These are phyloP conservation scores for Hypoxylon trugodes DNA, from an alignment of 495 filamentous ascomycete species.

Conservation along the genomic window DNA sequence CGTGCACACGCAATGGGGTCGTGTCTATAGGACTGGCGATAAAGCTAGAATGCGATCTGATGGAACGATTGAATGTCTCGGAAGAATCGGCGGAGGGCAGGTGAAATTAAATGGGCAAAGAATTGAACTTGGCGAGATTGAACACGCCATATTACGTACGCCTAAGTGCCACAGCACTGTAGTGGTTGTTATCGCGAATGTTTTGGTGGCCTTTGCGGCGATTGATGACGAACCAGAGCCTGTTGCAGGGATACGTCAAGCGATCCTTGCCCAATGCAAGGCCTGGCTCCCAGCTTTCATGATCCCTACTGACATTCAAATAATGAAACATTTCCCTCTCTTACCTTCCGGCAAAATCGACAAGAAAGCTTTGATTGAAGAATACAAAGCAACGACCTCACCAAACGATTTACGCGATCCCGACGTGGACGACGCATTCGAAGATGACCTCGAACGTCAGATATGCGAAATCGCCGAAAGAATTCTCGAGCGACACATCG, in stretches of 20 bases:
- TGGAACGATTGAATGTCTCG: conserved; percentile 81
- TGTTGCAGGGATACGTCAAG: conserved; percentile 29
- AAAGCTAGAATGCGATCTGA: conserved; percentile 72
- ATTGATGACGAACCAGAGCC: conserved; percentile 46
- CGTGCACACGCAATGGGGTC: conserved; percentile 61
- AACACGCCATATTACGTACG: conserved; percentile 68
- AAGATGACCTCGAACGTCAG: conserved; percentile 51
- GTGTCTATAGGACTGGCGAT: conserved; percentile 87
- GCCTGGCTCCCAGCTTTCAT: conserved; percentile 80
- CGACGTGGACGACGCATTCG: conserved; percentile 22
- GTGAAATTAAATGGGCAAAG: conserved; percentile 85
- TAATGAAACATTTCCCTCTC: conserved; percentile 68
- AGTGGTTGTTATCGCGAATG: conserved; percentile 65
- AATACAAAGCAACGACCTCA: conserved; percentile 54
- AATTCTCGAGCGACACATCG: conserved; percentile 55
- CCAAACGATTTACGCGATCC: too few relatives aligned
- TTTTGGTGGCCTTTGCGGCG: conserved; percentile 74
- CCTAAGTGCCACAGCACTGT: conserved; percentile 62
- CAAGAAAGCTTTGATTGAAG: conserved; percentile 65
- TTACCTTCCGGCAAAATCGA: conserved; percentile 84
- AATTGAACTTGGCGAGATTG: conserved; percentile 84
- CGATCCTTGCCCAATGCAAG: conserved; percentile 65
- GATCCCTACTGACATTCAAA: conserved; percentile 74
- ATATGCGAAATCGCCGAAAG: conserved; percentile 58
- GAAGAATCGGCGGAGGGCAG: conserved; percentile 79